A percentile compares a stretch with the other conserved stretches of the same genome.
These are phyloP conservation scores for button mushroom (Agaricus bisporus) DNA, from an alignment of 768 basidiomycete species.

Conservation along the genomic window DNA sequence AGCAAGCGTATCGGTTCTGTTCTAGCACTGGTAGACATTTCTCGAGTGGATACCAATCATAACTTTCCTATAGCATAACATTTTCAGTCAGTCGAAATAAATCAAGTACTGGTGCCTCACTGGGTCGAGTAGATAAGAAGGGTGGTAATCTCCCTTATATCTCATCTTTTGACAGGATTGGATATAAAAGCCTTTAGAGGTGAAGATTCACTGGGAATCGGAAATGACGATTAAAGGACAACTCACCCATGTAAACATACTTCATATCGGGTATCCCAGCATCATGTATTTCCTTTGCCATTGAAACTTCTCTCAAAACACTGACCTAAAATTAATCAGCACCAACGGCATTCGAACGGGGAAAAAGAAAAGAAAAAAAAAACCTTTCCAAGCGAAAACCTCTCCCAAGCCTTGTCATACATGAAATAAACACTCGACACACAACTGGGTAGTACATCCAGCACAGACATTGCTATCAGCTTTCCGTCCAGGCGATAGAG, in stretches of 20 bases:
- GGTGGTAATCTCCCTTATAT: constrained; percentile 91
- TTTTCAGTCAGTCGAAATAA: neutral
- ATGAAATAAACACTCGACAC: constrained; percentile 87
- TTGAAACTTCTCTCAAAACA: constrained; percentile 72
- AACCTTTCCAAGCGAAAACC: constrained; percentile 76
- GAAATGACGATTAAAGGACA: neutral
- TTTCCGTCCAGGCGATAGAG: constrained; percentile 77
- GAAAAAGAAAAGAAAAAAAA: neutral
- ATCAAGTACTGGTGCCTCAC: constrained; percentile 31
- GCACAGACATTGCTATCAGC: constrained; percentile 79
- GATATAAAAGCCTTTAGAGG: constrained; percentile 79
- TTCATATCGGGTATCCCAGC: constrained; percentile 60
- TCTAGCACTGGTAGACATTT: constrained; percentile 58
- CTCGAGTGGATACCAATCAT: constrained; percentile 68
- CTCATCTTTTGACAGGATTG: constrained; percentile 91
- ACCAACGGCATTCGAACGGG: neutral
- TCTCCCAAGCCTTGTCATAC: constrained; percentile 69
- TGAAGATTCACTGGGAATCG: neutral
- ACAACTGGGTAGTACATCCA: constrained; percentile 86
- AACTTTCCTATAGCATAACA: constrained; percentile 51
- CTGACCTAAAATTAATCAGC: constrained; percentile 49
- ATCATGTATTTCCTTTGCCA: constrained; percentile 69
- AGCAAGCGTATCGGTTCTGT: constrained; percentile 61
- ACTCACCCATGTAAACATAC: constrained; percentile 83
- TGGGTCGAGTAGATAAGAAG: constrained; percentile 85